These are phyloP conservation scores for Hyaloperonospora brassicae DNA, from an alignment of 352 stramenopile species.

Conservation along the genomic window DNA sequence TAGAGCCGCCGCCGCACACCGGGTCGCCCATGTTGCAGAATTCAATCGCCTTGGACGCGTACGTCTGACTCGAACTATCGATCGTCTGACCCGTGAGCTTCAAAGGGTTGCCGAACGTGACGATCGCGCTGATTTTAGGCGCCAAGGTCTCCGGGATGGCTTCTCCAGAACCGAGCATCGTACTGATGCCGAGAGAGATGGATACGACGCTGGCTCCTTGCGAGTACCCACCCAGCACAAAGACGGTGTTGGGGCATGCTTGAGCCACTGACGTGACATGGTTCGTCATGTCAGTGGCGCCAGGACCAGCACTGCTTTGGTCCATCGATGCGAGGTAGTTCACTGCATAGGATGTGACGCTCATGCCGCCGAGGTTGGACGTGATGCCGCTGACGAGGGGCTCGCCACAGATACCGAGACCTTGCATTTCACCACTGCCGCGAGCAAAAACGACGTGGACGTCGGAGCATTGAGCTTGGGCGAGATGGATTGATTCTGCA, in stretches of 20 bases:
- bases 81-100: constrained; percentile 26
- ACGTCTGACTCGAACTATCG: constrained; percentile 17
- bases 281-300: no score
- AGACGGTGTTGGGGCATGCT: constrained; percentile 27
- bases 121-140: constrained; percentile 26
- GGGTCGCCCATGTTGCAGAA: constrained; percentile 28
- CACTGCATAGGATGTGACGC: no score
- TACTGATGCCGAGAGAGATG: no score
- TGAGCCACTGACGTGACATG: constrained; percentile 19
- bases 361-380: no score
- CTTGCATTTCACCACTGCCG: no score
- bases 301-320: no score
- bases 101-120: constrained; percentile 33
- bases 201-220: constrained; percentile 29
- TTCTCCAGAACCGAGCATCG: constrained; percentile 17
- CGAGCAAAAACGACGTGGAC: no score
- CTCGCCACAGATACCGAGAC: no score
- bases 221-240: constrained; percentile 28
- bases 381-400: no score
- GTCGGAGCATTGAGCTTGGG: no score
- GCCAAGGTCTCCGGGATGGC: constrained; percentile 19
- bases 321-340: no score
- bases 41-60: constrained; percentile 26
- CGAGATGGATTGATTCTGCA: no score
- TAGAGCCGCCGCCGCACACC: constrained; percentile 26